Base-by-base conservation (phyloP, 192 early-diverging fungal species). In the Linnemannia zychae region DNA sequence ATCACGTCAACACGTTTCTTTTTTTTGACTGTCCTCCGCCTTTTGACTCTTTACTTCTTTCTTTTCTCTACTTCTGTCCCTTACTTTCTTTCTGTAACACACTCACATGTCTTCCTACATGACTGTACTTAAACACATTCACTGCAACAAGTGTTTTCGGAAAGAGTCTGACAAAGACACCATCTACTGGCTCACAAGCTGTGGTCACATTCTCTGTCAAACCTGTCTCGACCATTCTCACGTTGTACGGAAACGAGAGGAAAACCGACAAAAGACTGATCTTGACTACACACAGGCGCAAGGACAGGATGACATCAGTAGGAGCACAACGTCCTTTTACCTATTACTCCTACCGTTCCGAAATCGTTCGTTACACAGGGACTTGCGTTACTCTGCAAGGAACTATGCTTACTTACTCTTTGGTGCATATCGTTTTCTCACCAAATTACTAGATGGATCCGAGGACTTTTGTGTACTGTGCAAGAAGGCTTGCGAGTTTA, bases 91-190 rank as follows among this genome's bases (percentile, higher is more conserved):
- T 24, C 11, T 15, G 12, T 31, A 0, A 13, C 28, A 63, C 0
- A 2, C 24, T 63, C 57, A 63, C 9, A 31, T 15, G 28, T 24
- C 28, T 1, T 63, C 1, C 46, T 71, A 18, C 50, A 40, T 48
- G 36, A 2, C 31, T 37, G 18, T 68, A 7, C 70, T 84, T 49
- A 78, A 84, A 65, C 71, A 74, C 67, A 48, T 85, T 16, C 78
- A 85, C 33, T 85, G 83, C 38, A 79, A 79, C 38, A 85, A 76
- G 40, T 85, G 83, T 70, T 85, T 85, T 40, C 68, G 57, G 57
- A 63, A 28, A 9, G 74, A 75, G 20, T 57, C 83, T 5, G 33
- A 57, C 4, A 20, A 34, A 4, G 77, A 76, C 7, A 22, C 57
- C 4, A 0, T 28, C 5, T 78, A 79, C 38, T 52, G 74, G 63